Base-by-base conservation (phyloP, 2,329 filamentous ascomycete species). In the Periglandula ipomoeae region DNA sequence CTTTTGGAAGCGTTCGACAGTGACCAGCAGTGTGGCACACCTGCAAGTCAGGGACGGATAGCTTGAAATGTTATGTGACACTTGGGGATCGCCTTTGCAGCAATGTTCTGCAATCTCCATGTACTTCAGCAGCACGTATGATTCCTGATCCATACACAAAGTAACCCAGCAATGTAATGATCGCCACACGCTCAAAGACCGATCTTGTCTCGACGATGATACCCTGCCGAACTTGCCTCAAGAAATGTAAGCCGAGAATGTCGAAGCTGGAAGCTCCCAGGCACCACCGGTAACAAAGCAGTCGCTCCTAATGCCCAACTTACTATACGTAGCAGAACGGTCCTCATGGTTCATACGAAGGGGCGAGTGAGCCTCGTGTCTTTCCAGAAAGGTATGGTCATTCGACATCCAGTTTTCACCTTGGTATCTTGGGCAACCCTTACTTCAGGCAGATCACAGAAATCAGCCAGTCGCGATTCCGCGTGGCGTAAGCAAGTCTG, bases 1-100 rank as follows among this genome's bases (percentile, higher is more conserved):
- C 22, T 23, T 34, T 35, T 49, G 37, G 22, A 27, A 11, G 30
- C 5, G 20, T 20, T 27, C 8, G 10, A 32, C 20, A 15, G n/a
- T n/a, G 26, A 23, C 37, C 6, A 40, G 24, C 10, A 40, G 10
- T 11, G n/a, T 13, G n/a, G 11, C 32, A 38, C 23, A 9, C 44
- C 17, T 13, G 23, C 44, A 39, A 39, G n/a, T 19, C 23, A n/a
- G n/a, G n/a, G n/a, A n/a, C n/a, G 23, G 22, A 20, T 11, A 23
- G n/a, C 19, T 11, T 24, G 5, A 8, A 34, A 23, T 35, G 43
- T 20, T 19, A 34, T 26, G 41, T 38, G 24, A 48, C 38, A 15
- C 30, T 26, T n/a, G n/a, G 38, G 8, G 32, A 50, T 50, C 40
- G 50, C 44, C 44, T 43, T 50, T 51, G 48, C 52, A 54, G 51